Base-by-base conservation (phyloP, 1,284 basidiomycete species). In the Ceratobasidium sp. region DNA sequence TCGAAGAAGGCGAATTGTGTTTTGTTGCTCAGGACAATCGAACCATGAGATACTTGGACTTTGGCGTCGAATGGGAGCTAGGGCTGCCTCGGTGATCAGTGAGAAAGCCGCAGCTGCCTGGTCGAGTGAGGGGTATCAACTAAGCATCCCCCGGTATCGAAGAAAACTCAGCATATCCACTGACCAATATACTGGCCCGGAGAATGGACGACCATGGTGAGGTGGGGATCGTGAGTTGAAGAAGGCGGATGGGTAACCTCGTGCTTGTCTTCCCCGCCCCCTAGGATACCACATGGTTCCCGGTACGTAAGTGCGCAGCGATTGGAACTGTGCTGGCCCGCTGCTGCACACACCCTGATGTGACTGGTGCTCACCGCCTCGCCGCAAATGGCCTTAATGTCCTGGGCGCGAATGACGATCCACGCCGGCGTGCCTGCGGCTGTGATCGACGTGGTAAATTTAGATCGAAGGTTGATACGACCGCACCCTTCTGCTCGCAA, bases 1-100 rank as follows among this genome's bases (percentile, higher is more conserved):
- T 71, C 69, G 33, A 71, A 33, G 23, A 71, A 42, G 5, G 69
- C 69, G 28, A 58, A 71, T 44, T 71, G 69, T 5, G 69, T 71
- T 1, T 1, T 61, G 42, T 53, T 25, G 23, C 36, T 71, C 69
- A 28, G 69, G 69, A 30, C 69, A 71, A 18, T 28, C 8, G 23
- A 36, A 61, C 69, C 69, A 71, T 2, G 56, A 60, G 11, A 71
- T 71, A 36, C 23, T 33, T 7, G 48, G 18, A 4, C 14, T 23
- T 23, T 46, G 40, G 36, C 46, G 44, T 16, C 6, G 23, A 2
- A 9, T 44, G 9, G 30, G 23, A 40, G 56, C 3, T 9, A 51
- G 12, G 23, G 28, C 49, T n/a, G 16, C 21, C 49, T 51, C 16
- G 49, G 16, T 21, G 49, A 25, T 23, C n/a, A 28, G 49, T 28